Percentiles rank a stretch among this genome's conserved stretches.
These are phyloP conservation scores for Penicillium sp. DNA, from an alignment of 2,329 filamentous ascomycete genomes.

Conservation along the genomic window DNA sequence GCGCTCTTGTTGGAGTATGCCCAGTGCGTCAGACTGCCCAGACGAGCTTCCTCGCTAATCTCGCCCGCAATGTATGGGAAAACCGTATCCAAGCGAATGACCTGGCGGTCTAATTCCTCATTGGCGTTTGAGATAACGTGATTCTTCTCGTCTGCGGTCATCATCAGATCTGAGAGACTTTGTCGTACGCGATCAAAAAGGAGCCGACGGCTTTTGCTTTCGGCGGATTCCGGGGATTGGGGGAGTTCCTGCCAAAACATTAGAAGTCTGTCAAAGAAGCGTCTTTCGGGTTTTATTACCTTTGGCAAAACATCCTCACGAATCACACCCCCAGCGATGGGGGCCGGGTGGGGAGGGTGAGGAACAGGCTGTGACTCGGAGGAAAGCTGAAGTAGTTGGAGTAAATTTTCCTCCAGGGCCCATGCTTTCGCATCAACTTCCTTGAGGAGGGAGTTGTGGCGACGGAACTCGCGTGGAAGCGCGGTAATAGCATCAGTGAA, in stretches of 20 bases:
- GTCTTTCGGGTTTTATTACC: constrained; percentile 23
- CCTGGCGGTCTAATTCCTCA: constrained; percentile 81
- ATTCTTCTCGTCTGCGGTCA: constrained; percentile 95
- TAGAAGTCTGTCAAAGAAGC: background rate
- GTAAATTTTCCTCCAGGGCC: constrained; percentile 79
- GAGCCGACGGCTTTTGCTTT: constrained; percentile 56
- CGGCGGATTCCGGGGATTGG: constrained; percentile 35
- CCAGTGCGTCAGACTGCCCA: constrained; percentile 92
- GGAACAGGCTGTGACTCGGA: constrained; percentile 37
- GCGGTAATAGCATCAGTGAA: constrained; percentile 93
- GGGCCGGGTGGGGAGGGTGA: constrained; percentile 37
- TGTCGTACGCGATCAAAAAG: constrained; percentile 77
- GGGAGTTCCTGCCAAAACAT: constrained; percentile 27
- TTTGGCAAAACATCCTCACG: constrained; percentile 36
- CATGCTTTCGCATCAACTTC: constrained; percentile 98
- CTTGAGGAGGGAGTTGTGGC: constrained; percentile 93
- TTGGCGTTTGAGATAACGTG: constrained; percentile 93
- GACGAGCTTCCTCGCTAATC: constrained; percentile 91
- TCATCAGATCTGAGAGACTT: constrained; percentile 80
- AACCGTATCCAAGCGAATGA: constrained; percentile 80
- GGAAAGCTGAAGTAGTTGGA: constrained; percentile 64
- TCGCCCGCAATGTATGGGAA: constrained; percentile 85
- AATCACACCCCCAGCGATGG: constrained; percentile 37
- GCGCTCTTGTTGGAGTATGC: constrained; percentile 81
- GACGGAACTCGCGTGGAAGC: constrained; percentile 89